phyloP scores from a whole-genome alignment of 192 early-diverging fungal species.

The Coemansia javaensis region DNA sequence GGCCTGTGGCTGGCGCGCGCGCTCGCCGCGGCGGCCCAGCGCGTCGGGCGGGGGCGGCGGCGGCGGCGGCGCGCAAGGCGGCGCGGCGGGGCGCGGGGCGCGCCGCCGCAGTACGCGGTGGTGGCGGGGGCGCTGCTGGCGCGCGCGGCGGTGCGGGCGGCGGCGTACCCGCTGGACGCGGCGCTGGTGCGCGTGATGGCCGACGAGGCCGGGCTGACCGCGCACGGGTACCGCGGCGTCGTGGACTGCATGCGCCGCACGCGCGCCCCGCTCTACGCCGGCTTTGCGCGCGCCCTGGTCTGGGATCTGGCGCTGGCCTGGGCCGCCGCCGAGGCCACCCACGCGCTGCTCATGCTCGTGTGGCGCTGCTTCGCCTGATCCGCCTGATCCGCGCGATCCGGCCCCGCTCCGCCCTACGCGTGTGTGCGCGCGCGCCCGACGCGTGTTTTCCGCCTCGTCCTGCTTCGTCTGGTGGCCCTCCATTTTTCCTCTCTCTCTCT shows the following conservation, averaged over 20 bases:
- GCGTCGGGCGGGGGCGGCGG: conserved; percentile 11
- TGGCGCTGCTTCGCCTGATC: conserved; percentile 9
- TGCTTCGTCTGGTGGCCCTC: background rate
- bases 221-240: conserved; percentile 3
- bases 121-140: conserved; percentile 4
- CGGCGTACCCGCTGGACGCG: conserved; percentile 27
- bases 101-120: conserved; percentile 13
- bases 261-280: conserved; percentile 11
- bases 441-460: background rate
- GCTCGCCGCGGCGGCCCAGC: conserved; percentile 5
- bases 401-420: background rate
- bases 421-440: background rate
- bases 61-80: background rate
- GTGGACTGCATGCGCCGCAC: conserved; percentile 12
- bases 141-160: background rate
- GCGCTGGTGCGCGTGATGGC: conserved; percentile 29
- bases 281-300: conserved; percentile 9
- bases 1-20: background rate
- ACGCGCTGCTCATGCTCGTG: conserved; percentile 20
- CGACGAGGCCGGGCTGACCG: conserved; percentile 30
- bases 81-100: background rate
- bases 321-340: conserved; percentile 21
- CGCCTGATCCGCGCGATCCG: background rate
- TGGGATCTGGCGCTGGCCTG: conserved; percentile 24
- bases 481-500: background rate